Evolutionary conservation across 2,329 filamentous ascomycete species (phyloP).

Genomic region (Lachnellula willkommii): DNA sequence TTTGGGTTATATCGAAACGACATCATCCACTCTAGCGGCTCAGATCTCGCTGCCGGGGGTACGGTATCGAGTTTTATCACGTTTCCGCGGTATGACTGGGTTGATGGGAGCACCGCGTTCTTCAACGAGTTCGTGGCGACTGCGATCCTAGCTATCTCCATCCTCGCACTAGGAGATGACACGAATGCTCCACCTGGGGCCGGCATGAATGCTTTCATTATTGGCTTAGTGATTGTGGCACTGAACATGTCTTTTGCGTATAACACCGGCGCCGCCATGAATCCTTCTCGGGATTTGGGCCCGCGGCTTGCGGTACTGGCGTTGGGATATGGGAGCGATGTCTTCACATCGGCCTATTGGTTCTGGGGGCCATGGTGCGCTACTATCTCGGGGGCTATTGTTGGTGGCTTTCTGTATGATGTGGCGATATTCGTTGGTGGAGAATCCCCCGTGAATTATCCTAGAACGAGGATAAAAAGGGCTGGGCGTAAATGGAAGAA

Average conservation of each 20-base stretch:
- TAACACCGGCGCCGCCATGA: conserved; percentile 44
- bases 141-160: conserved; percentile 35
- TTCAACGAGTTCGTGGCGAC: conserved; percentile 44
- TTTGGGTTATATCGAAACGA: conserved; percentile 39
- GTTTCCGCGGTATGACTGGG: conserved; percentile 36
- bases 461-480: conserved; percentile 37
- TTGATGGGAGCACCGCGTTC: conserved; percentile 37
- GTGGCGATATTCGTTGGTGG: conserved; percentile 45
- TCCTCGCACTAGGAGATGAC: conserved; percentile 43
- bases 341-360: conserved; percentile 38
- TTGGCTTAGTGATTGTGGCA: conserved; percentile 39
- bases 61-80: conserved; percentile 42
- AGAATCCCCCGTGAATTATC: conserved; percentile 47
- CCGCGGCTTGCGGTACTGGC: conserved; percentile 42
- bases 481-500: conserved; percentile 40
- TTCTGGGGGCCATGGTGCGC: conserved; percentile 41
- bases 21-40: conserved; percentile 26
- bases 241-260: conserved; percentile 39
- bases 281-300: conserved; percentile 46
- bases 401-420: conserved; percentile 46
- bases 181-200: conserved; percentile 44
- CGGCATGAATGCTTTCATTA: conserved; percentile 46
- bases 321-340: conserved; percentile 39
- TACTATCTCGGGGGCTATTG: conserved; percentile 35
- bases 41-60: conserved; percentile 20